A percentile compares a stretch with the other conserved stretches of the same genome.
These are phyloP conservation scores for Naganishia sp. DNA, from an alignment of 1,284 basidiomycete species.

Conservation along the genomic window DNA sequence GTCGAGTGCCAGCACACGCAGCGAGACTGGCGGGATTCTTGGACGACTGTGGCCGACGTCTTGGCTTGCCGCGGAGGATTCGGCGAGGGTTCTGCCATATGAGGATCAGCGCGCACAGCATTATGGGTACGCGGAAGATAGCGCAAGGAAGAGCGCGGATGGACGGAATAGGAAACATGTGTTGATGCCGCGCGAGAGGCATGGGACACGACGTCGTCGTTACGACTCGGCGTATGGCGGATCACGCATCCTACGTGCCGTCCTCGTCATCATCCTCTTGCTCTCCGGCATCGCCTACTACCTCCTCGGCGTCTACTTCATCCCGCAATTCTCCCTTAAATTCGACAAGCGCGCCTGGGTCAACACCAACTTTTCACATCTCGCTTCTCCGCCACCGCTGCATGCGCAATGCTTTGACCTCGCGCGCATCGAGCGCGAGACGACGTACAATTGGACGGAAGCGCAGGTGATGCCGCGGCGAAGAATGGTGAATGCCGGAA, in stretches of 20 bases:
- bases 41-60: background rate
- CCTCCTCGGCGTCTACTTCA: constrained; percentile 14
- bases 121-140: constrained; percentile 11
- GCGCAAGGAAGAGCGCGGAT: too few species aligned
- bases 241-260: background rate
- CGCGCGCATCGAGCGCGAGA: constrained; percentile 43
- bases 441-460: constrained; percentile 54
- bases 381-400: constrained; percentile 36
- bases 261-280: background rate
- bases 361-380: constrained; percentile 14
- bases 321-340: constrained; percentile 23
- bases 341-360: constrained; percentile 26
- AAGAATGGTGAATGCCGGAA: constrained; percentile 73
- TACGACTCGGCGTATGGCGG: background rate
- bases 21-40: background rate
- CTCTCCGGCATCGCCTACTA: constrained; percentile 11
- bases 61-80: background rate
- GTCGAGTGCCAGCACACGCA: constrained; percentile 1
- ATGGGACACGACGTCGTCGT: background rate
- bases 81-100: background rate
- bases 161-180: background rate
- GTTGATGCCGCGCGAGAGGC: constrained; percentile 10
- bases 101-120: constrained; percentile 17
- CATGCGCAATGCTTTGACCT: constrained; percentile 72
- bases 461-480: constrained; percentile 68